Evolutionary conservation across 441 rosid species (phyloP), one percentile per base, ranked within the genome.

Genomic region (Adansonia grandidieri): DNA sequence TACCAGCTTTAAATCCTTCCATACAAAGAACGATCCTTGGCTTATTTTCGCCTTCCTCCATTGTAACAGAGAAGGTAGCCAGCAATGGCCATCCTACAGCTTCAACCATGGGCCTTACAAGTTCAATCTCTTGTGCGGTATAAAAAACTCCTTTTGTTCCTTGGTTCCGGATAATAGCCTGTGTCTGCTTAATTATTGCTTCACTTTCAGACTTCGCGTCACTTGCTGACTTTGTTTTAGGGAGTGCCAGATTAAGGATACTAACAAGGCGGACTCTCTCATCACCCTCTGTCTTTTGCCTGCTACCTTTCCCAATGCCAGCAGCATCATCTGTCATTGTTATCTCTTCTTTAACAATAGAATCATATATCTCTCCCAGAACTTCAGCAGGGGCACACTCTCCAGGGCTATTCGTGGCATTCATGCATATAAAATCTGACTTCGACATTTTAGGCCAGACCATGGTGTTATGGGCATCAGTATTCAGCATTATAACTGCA

Each of bases 1-100:
- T 95, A 73, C 98, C 98, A 87, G 98, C 98, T 88, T 88, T 95
- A 81, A 97, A 97, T 75, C 99, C 99, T 86, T 97, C 99, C 98
- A 97, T 93, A 85, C 98, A 97, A 75, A 90, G 94, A 84, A 91
- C 82, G 82, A 97, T 86, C 83, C 95, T 92, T 20, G 94, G 96
- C 79, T 95, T 97, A 87, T 91, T 92, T 54, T 97, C 99, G 83
- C 92, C 97, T 89, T 95, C 97, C 88, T 95, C 99, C 98, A 97
- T 95, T 24, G 97, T 97, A 77, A 97, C 99, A 2, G 99, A 97
- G 88, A 97, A 97, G 77, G 99, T 88, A 71, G 97, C 99, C 76
- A 97, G 98, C 82, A 95, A 82, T 64, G 99, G 93, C 99, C 99
- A 97, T 73, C 98, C 99, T 82, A 97, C 97, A 53, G 98, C 98